A percentile compares a stretch with the other conserved stretches of the same genome.
Evolutionary conservation across 2,329 filamentous ascomycete species (phyloP).

Genomic region (Venturia asperata): DNA sequence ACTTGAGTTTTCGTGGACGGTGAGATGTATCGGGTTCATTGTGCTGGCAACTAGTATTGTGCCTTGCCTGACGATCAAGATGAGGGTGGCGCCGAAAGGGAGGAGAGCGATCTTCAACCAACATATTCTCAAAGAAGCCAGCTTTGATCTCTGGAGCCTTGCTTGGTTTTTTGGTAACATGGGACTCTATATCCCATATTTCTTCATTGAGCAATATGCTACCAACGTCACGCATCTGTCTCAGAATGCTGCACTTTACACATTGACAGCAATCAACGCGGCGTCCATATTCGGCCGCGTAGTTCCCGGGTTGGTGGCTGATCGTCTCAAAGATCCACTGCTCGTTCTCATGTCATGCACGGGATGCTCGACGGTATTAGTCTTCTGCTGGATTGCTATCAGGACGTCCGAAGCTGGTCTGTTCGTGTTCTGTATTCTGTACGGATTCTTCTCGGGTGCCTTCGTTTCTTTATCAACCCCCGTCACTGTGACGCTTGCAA

Average conservation of each 20-base stretch:
- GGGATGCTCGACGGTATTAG: conserved; percentile 34
- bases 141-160: conserved; percentile 36
- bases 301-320: conserved; percentile 41
- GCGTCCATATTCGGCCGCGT: conserved; percentile 45
- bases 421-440: conserved; percentile 39
- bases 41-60: conserved; percentile 28
- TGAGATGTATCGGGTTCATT: conserved; percentile 26
- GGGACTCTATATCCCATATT: conserved; percentile 40
- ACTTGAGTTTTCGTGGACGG: conserved; percentile 28
- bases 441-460: conserved; percentile 43
- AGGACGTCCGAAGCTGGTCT: conserved; percentile 30
- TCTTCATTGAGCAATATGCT: conserved; percentile 39
- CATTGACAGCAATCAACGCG: conserved; percentile 47
- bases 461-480: conserved; percentile 40
- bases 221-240: conserved; percentile 34
- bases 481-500: conserved; percentile 38
- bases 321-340: conserved; percentile 36
- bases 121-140: conserved; percentile 35
- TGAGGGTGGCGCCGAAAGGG: conserved; percentile 38
- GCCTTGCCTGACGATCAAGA: conserved; percentile 30
- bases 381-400: conserved; percentile 41
- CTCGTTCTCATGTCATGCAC: conserved; percentile 36
- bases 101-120: conserved; percentile 38
- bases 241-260: conserved; percentile 40
- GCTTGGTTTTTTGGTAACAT: conserved; percentile 41